Base-by-base conservation (phyloP, 106 monocot genomes). In the Agapanthus africanus region DNA sequence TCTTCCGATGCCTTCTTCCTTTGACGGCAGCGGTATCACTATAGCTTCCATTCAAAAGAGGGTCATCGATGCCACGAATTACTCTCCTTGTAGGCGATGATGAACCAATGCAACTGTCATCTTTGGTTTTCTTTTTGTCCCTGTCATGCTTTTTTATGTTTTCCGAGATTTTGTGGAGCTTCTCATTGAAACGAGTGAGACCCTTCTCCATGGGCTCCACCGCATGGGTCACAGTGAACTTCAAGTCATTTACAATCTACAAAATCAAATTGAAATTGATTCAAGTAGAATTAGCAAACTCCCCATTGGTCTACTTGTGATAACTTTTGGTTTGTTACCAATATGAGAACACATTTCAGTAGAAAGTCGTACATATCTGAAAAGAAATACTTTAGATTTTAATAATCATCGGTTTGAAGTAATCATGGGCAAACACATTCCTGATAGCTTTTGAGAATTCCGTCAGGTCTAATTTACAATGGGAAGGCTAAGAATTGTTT, bases 131-230 rank as follows among this genome's bases (percentile, higher is more conserved):
- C 73, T 63, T 83, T 1, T 85, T 80, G 51, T 82, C 84, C n/a
- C n/a, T n/a, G 25, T 81, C 85, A 31, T 88, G 75, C 63, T 82
- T 97, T 66, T 88, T 97, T 18, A 97, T 97, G 57, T 91, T 91
- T 40, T 91, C 76, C 3, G 95, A 97, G 11, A 97, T 97, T 52
- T 78, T 91, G 47, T 89, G 91, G 56, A 97, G 84, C 77, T 91
- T 97, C 79, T 86, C 82, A 56, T 97, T 97, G 73, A 97, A 84
- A 69, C 78, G 66, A 13, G 81, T 80, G 40, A 97, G 63, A 42
- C 88, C 86, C 74, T 91, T 91, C 84, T 97, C 91, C 79, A 97
- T 81, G 5, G 95, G 95, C 59, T 89, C 95, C 47, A 88, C 88
- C 0, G 91, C 95, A 23, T 97, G 95, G 46, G 18, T 97, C 46